These are phyloP conservation scores for Simplicillium aogashimaense DNA, from an alignment of 2,329 filamentous ascomycete species.

Conservation along the genomic window DNA sequence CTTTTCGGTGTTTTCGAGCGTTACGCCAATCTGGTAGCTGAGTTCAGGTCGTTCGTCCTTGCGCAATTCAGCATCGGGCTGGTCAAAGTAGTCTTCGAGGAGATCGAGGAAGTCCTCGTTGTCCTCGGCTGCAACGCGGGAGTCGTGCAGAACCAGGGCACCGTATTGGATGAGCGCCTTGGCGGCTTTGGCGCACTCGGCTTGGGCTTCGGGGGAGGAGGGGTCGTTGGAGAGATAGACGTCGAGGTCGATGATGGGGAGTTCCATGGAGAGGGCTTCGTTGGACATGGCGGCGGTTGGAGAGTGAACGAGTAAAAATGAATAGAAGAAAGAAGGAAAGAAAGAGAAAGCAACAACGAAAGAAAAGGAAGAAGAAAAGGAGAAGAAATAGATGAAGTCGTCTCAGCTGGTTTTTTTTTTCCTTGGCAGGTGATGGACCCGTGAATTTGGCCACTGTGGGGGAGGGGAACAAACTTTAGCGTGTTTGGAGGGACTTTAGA, in stretches of 20 bases:
- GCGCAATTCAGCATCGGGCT: slow-evolving; percentile 34
- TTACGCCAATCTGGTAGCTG: slow-evolving; percentile 52
- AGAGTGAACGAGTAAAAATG: neutral
- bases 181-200: slow-evolving; percentile 44
- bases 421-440: too few species aligned
- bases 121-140: slow-evolving; percentile 43
- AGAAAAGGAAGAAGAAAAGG: neutral
- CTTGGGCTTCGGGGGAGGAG: slow-evolving; percentile 31
- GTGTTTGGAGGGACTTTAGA: too few species aligned
- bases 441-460: too few species aligned
- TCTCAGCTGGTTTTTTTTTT: neutral
- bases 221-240: slow-evolving; percentile 36
- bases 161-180: slow-evolving; percentile 49
- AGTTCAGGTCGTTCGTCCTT: slow-evolving; percentile 47
- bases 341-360: neutral
- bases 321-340: neutral
- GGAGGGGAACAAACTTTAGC: too few species aligned
- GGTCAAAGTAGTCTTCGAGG: slow-evolving; percentile 56
- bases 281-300: slow-evolving; percentile 9
- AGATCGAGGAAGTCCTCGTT: slow-evolving; percentile 50
- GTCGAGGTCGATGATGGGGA: slow-evolving; percentile 51
- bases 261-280: slow-evolving; percentile 34
- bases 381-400: neutral
- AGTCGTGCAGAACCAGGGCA: slow-evolving; percentile 50
- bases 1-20: slow-evolving; percentile 53